phyloP scores from a whole-genome alignment of 2,329 filamentous ascomycete species.

The Ophiostoma perfectum region DNA sequence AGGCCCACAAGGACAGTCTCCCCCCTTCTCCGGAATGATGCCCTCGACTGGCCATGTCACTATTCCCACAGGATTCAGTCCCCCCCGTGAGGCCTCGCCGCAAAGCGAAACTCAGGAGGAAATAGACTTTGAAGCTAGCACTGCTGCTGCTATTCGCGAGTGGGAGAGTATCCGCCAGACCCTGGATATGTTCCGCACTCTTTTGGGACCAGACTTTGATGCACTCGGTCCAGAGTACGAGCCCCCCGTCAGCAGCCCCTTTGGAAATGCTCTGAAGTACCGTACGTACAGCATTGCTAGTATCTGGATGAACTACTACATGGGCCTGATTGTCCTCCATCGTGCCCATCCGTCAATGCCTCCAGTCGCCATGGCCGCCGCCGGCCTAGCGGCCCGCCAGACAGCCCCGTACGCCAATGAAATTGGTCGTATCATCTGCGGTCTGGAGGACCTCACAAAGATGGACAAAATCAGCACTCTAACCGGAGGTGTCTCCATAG shows the following conservation, averaged over 20 bases:
- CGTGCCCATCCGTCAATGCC: slow-evolving; percentile 86
- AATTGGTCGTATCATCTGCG: slow-evolving; percentile 75
- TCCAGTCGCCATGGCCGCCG: slow-evolving; percentile 80
- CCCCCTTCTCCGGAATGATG: slow-evolving; percentile 52
- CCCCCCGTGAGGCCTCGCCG: slow-evolving; percentile 41
- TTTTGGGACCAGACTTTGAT: slow-evolving; percentile 69
- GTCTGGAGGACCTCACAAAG: slow-evolving; percentile 53
- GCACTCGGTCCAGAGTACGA: slow-evolving; percentile 65
- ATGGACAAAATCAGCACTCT: slow-evolving; percentile 63
- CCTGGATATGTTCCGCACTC: slow-evolving; percentile 60
- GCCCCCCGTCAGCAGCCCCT: slow-evolving; percentile 63
- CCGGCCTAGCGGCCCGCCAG: slow-evolving; percentile 66
- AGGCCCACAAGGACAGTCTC: slow-evolving; percentile 34
- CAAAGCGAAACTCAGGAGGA: slow-evolving; percentile 45
- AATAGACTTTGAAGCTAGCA: slow-evolving; percentile 57
- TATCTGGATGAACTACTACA: slow-evolving; percentile 82
- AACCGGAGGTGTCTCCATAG: slow-evolving; percentile 74
- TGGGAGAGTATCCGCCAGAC: slow-evolving; percentile 71
- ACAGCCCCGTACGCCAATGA: slow-evolving; percentile 67
- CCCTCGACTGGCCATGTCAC: slow-evolving; percentile 47
- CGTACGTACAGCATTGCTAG: slow-evolving; percentile 81
- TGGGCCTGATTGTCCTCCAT: slow-evolving; percentile 75
- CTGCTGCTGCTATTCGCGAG: slow-evolving; percentile 65
- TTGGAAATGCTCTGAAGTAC: slow-evolving; percentile 76
- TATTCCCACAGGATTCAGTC: slow-evolving; percentile 51